A percentile compares a stretch with the other conserved stretches of the same genome.
Conservation (phyloP, 192 early-diverging fungal species). For the Coemansia sp. region DNA sequence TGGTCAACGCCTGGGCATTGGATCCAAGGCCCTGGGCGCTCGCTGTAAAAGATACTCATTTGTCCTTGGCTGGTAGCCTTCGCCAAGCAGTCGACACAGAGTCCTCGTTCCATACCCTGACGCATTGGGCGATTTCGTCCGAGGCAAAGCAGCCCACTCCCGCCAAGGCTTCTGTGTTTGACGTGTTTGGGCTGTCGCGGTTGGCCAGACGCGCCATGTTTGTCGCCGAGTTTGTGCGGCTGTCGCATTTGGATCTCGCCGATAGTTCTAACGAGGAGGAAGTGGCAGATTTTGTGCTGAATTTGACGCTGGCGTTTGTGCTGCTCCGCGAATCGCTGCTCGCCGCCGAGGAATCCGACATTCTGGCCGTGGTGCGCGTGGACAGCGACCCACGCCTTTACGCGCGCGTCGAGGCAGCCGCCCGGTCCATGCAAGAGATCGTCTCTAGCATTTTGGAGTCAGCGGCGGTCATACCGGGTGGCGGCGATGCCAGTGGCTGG, state of each 20-base stretch:
- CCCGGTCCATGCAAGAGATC: constrained; percentile 21
- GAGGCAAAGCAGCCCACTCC: no score
- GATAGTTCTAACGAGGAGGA: not conserved
- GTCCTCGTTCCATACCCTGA: constrained; percentile 36
- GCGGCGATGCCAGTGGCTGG: constrained; percentile 33
- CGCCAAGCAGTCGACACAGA: constrained; percentile 30
- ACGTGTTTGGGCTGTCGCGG: constrained; percentile 26
- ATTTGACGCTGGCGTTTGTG: constrained; percentile 40
- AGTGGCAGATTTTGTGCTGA: constrained; percentile 13
- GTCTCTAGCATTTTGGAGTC: constrained; percentile 23
- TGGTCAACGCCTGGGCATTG: constrained; percentile 30
- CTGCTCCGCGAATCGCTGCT: constrained; percentile 37
- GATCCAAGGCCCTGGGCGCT: constrained; percentile 12
- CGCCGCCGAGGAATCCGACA: not conserved
- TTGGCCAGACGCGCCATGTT: constrained; percentile 47
- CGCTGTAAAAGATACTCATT: constrained; percentile 15
- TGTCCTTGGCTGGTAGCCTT: constrained; percentile 20
- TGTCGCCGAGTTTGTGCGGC: constrained; percentile 25
- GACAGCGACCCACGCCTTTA: constrained; percentile 7
- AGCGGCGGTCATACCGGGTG: not conserved
- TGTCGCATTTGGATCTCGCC: not conserved
- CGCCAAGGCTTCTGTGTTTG: not conserved
- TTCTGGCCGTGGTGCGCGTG: constrained; percentile 10
- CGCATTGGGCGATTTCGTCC: constrained; percentile 47
- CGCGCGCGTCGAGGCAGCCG: constrained; percentile 17